Base-by-base conservation (phyloP, 2,329 filamentous ascomycete genomes). In the Pseudovirgaria hyperparasitica region DNA sequence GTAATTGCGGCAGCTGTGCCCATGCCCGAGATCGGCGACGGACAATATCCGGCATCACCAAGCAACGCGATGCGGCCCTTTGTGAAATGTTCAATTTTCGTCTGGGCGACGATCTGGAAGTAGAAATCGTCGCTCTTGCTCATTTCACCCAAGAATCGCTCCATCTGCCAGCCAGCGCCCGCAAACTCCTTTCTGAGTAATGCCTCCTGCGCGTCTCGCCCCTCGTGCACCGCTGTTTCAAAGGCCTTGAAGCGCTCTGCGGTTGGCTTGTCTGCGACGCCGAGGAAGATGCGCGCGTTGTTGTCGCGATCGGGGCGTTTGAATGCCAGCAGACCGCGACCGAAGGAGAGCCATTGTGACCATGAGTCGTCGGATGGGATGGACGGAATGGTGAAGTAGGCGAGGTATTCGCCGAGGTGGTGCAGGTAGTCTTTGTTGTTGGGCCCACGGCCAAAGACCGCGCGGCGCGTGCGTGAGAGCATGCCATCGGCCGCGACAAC, bases 91-190 rank as follows among this genome's bases (percentile, higher is more conserved):
- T 46, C 34, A 34, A 59, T 45, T 23, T 48, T 51, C 23, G 34
- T 46, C 24, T 58, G 51, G 5, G 45, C 52, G n/a, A 56, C 39
- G 11, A 55, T 48, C 16, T 59, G 50, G 31, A 53, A 56, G 38
- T 65, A 65, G 35, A 62, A 64, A 29, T 65, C 54, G 0, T 55
- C 38, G 0, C 51, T 40, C 1, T 38, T 41, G 16, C 49, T 39
- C 55, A 65, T 57, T 2, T 40, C 57, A 6, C 46, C 33, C 0
- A 63, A 25, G 3, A 57, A 40, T 1, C 53, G 44, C 3, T 52
- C 42, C 0, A 39, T 37, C 30, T 57, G 34, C 47, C 55, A 61
- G 2, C 57, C 58, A 0, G 47, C 50, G n/a, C 44, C 50, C 2
- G 39, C 31, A 19, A 55, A 60, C 5, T 42, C 34, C 3, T 34